These are phyloP conservation scores for Candida sp. DNA, from an alignment of 1,139 yeast genomes.

Conservation along the genomic window DNA sequence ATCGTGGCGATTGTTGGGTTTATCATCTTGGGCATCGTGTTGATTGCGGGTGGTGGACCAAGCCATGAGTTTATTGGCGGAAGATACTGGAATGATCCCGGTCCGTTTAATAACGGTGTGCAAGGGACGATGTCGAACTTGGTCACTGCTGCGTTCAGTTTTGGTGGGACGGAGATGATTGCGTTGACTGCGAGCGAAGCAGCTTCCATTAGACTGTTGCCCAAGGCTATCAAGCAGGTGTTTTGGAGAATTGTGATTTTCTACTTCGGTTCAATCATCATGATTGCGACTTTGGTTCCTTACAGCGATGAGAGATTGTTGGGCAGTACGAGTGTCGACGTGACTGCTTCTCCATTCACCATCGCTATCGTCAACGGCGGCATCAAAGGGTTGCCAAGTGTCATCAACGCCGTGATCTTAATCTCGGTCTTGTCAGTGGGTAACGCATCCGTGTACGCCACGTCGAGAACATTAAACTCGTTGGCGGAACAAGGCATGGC, in stretches of 20 bases:
- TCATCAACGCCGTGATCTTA: slow-evolving; percentile 48
- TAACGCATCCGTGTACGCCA: slow-evolving; percentile 49
- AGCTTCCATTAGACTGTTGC: slow-evolving; percentile 41
- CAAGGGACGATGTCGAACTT: slow-evolving; percentile 46
- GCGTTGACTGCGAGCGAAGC: slow-evolving; percentile 48
- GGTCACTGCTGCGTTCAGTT: slow-evolving; percentile 47
- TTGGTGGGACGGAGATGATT: slow-evolving; percentile 47
- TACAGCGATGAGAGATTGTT: slow-evolving; percentile 33
- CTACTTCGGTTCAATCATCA: slow-evolving; percentile 40
- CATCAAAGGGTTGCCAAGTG: slow-evolving; percentile 45
- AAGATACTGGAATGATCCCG: slow-evolving; percentile 43
- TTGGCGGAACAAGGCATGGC: slow-evolving; percentile 50
- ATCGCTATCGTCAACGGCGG: slow-evolving; percentile 59
- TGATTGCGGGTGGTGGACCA: slow-evolving; percentile 47
- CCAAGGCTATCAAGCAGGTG: slow-evolving; percentile 48
- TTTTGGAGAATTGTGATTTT: slow-evolving; percentile 49
- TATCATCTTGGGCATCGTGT: slow-evolving; percentile 43
- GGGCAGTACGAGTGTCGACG: slow-evolving; percentile 31
- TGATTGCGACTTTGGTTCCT: slow-evolving; percentile 43
- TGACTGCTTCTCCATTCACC: slow-evolving; percentile 27
- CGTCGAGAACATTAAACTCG: slow-evolving; percentile 45
- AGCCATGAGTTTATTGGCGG: slow-evolving; percentile 41
- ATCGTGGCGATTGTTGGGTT: slow-evolving; percentile 45
- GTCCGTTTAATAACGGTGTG: slow-evolving; percentile 47
- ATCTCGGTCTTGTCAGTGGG: slow-evolving; percentile 49